A percentile compares a stretch with the other conserved stretches of the same genome.
Conservation (phyloP, 306 rosid genomes). For the Prunus mongolica region DNA sequence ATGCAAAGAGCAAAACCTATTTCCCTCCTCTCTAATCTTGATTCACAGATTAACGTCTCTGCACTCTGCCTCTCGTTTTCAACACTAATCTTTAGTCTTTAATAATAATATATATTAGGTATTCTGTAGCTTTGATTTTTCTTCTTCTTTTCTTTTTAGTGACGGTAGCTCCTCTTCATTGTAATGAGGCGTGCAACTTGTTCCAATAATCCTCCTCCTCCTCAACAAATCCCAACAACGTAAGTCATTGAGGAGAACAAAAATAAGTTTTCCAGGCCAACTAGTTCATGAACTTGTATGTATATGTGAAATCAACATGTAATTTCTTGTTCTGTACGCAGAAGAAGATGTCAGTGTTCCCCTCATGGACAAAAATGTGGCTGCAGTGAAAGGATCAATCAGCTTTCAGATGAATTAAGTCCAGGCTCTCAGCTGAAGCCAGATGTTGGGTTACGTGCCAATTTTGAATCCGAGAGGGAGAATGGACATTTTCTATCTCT, state of each 20-base stretch:
- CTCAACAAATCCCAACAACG: not conserved
- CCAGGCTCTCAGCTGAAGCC: not conserved
- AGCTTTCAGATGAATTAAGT: not conserved
- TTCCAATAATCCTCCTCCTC: not conserved
- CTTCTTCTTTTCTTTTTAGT: not conserved
- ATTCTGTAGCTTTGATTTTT: not conserved
- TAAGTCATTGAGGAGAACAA: not conserved
- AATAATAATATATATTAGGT: not conserved
- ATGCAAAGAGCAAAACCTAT: not conserved
- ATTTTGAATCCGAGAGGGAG: conserved; percentile 1
- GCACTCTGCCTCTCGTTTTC: not conserved
- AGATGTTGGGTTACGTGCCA: not conserved
- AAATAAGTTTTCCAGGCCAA: not conserved
- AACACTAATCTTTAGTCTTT: not conserved
- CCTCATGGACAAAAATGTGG: not conserved
- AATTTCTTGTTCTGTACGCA: not conserved
- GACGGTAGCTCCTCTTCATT: not conserved
- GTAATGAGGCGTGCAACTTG: conserved; percentile 3
- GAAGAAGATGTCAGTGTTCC: not conserved
- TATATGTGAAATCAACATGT: not conserved
- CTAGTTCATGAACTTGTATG: not conserved
- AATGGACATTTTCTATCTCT: not conserved
- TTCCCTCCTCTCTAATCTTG: conserved; percentile 2
- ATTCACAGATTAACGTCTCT: not conserved
- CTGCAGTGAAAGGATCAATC: not conserved